These are phyloP conservation scores for Sanghuangporus baumii DNA, from an alignment of 1,284 basidiomycete species.

Conservation along the genomic window DNA sequence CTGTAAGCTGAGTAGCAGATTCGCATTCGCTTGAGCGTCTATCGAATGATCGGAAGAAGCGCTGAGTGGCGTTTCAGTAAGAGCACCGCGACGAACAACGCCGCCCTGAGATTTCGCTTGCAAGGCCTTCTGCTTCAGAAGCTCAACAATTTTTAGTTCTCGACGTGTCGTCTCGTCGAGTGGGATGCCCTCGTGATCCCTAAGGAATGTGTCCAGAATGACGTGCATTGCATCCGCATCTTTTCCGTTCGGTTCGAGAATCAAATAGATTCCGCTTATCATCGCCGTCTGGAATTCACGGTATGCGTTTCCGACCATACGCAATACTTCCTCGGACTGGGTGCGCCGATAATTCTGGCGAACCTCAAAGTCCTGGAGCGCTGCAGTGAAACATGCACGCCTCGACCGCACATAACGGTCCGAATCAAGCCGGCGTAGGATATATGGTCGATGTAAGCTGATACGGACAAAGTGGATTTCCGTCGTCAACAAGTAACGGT, in stretches of 20 bases:
- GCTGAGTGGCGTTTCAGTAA: constrained; percentile 19
- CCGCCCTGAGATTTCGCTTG: constrained; percentile 40
- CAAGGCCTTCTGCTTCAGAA: constrained; percentile 61
- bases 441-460: constrained; percentile 72
- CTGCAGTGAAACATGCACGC: constrained; percentile 73
- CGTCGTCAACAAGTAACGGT: constrained; percentile 75
- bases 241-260: constrained; percentile 67
- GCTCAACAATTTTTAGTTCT: constrained; percentile 77
- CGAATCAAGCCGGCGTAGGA: constrained; percentile 64
- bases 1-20: constrained; percentile 46
- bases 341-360: constrained; percentile 59
- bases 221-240: constrained; percentile 66
- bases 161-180: constrained; percentile 76
- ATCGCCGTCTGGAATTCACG: constrained; percentile 82
- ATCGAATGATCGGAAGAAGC: constrained; percentile 24
- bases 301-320: constrained; percentile 72
- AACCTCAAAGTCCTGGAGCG: constrained; percentile 69
- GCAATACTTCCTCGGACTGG: constrained; percentile 54
- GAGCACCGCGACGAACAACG: constrained; percentile 11
- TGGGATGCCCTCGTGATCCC: constrained; percentile 59
- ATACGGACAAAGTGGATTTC: constrained; percentile 78
- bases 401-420: constrained; percentile 75
- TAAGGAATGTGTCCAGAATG: constrained; percentile 72
- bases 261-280: constrained; percentile 80
- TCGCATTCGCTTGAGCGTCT: constrained; percentile 35